phyloP scores from a whole-genome alignment of 2,329 filamentous ascomycete species.

The Aspergillus luchuensis region DNA sequence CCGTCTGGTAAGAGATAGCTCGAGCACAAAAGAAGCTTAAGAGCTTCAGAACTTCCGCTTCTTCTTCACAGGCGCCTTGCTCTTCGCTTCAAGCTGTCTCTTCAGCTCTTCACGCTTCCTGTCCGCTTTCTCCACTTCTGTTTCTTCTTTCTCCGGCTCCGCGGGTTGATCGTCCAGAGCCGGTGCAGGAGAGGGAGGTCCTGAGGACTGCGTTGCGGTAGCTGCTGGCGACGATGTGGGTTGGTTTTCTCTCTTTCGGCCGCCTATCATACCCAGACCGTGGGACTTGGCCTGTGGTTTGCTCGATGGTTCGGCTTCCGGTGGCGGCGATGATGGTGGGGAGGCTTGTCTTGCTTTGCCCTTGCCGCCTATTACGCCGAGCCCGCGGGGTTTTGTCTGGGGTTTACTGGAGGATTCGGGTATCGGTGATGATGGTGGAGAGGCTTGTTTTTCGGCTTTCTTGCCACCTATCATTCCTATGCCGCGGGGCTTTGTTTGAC shows the following conservation, averaged over 20 bases:
- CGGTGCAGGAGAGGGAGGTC: background rate
- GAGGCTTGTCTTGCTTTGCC: background rate
- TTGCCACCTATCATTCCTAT: conserved; percentile 38
- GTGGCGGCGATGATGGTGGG: background rate
- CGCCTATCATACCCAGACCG: too few species aligned
- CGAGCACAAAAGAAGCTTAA: conserved; percentile 37
- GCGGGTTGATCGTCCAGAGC: conserved; percentile 6
- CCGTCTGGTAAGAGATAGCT: too few species aligned
- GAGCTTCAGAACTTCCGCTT: conserved; percentile 58
- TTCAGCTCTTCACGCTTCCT: conserved; percentile 60
- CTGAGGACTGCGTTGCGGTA: background rate
- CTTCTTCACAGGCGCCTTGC: conserved; percentile 58
- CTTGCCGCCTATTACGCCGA: conserved; percentile 42
- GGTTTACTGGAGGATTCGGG: conserved; percentile 18
- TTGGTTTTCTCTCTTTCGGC: too few species aligned
- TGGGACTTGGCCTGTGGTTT: too few species aligned
- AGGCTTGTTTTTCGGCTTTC: conserved; percentile 20
- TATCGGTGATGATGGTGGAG: conserved; percentile 2
- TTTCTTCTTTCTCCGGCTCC: conserved; percentile 29
- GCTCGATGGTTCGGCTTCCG: background rate
- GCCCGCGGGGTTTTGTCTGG: conserved; percentile 25
- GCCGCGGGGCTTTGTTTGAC: conserved; percentile 15
- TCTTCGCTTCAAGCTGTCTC: conserved; percentile 53
- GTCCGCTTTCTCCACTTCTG: conserved; percentile 56
- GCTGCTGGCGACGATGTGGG: too few species aligned